phyloP scores from a whole-genome alignment of 1,284 basidiomycete species.

The Papiliotrema nemorosa region DNA sequence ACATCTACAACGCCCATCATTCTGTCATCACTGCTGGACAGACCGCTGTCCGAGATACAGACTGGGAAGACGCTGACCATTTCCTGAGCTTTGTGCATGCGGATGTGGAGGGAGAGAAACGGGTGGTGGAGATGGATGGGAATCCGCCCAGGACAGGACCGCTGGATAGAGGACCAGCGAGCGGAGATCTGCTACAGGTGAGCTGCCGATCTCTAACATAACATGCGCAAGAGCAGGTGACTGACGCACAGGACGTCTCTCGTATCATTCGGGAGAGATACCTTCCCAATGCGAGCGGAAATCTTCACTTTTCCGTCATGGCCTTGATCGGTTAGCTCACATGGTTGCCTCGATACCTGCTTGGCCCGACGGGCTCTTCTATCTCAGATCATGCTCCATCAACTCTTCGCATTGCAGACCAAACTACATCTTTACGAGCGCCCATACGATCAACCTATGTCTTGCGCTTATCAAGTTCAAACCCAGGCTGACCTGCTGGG shows the following conservation, averaged over 20 bases:
- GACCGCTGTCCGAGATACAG: conserved; percentile 10
- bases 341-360: no score
- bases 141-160: conserved; percentile 16
- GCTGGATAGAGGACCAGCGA: conserved; percentile 13
- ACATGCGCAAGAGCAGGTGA: neutral
- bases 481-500: no score
- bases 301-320: conserved; percentile 20
- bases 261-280: conserved; percentile 19
- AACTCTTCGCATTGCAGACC: no score
- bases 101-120: conserved; percentile 4
- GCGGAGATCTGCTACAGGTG: conserved; percentile 11
- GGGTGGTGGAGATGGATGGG: conserved; percentile 23
- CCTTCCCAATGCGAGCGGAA: conserved; percentile 15
- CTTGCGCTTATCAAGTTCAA: no score
- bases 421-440: no score
- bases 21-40: conserved; percentile 15
- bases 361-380: no score
- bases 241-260: conserved; percentile 16
- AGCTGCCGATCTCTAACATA: no score
- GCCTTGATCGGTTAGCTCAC: conserved; percentile 13
- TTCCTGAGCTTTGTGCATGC: conserved; percentile 20
- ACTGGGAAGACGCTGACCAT: conserved; percentile 25
- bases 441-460: no score
- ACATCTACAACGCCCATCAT: conserved; percentile 21
- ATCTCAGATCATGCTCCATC: no score